A percentile compares a stretch with the other conserved stretches of the same genome.
These are phyloP conservation scores for Knufia petricola DNA, from an alignment of 2,329 filamentous ascomycete genomes.

Conservation along the genomic window DNA sequence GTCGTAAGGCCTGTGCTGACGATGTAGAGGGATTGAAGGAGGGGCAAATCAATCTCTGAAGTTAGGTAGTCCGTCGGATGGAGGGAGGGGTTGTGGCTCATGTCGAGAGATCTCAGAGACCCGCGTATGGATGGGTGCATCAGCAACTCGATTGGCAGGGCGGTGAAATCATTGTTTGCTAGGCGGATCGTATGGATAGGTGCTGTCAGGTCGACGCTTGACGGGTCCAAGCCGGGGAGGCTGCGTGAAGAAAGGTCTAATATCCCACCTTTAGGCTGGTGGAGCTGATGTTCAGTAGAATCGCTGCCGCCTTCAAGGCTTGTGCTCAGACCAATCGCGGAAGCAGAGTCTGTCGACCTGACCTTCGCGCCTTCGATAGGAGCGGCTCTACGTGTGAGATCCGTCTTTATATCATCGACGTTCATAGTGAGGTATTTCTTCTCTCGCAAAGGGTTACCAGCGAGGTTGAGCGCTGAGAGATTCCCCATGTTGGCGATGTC, in stretches of 20 bases:
- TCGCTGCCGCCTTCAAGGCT: not conserved
- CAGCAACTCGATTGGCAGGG: conserved; percentile 58
- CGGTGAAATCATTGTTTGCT: conserved; percentile 65
- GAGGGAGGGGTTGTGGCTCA: conserved; percentile 63
- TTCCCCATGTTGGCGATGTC: conserved; percentile 71
- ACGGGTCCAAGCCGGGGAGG: conserved; percentile 42
- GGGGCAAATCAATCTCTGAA: conserved; percentile 58
- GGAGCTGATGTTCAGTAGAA: not conserved
- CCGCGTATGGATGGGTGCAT: conserved; percentile 53
- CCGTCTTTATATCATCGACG: conserved; percentile 70
- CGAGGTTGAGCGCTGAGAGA: conserved; percentile 64
- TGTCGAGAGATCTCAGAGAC: conserved; percentile 60
- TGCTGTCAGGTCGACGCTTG: conserved; percentile 43
- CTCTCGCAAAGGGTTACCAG: conserved; percentile 83
- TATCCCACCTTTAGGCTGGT: conserved; percentile 29
- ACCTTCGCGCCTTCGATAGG: conserved; percentile 31
- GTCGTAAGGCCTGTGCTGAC: conserved; percentile 63
- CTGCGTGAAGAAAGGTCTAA: conserved; percentile 56
- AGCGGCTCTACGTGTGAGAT: conserved; percentile 57
- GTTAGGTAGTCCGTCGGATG: conserved; percentile 55
- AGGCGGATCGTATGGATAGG: conserved; percentile 42
- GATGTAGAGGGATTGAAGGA: conserved; percentile 67
- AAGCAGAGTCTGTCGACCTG: conserved; percentile 24
- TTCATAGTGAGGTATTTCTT: conserved; percentile 74
- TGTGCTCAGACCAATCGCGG: not conserved